Conservation (phyloP, 75 land plant genomes). For the Isoetes taiwanensis region DNA sequence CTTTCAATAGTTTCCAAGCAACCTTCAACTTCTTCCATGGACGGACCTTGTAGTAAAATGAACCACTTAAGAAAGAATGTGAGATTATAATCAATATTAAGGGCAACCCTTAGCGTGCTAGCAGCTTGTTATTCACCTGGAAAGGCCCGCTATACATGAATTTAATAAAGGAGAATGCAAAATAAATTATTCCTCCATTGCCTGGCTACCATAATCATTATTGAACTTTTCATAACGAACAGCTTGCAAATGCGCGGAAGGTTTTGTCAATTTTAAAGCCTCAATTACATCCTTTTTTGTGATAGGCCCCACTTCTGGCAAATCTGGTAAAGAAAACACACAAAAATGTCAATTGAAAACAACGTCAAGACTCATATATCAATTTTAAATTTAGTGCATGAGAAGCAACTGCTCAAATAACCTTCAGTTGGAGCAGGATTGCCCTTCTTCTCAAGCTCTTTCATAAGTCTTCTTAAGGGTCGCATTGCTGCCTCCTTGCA, state of each 20-base stretch:
- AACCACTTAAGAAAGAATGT: too few species aligned
- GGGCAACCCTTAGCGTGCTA: too few species aligned
- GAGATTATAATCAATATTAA: too few species aligned
- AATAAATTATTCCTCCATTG: too few species aligned
- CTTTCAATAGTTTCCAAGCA: too few species aligned
- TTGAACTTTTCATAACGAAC: conserved; percentile 83
- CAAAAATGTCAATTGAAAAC: background rate
- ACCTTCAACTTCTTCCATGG: too few species aligned
- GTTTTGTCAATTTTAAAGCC: conserved; percentile 80
- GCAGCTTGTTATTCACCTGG: too few species aligned
- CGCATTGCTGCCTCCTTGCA: conserved; percentile 99
- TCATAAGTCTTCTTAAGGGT: conserved; percentile 81
- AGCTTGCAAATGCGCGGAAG: conserved; percentile 86
- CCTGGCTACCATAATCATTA: conserved; percentile 81
- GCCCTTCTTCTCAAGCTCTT: conserved; percentile 42
- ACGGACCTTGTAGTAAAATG: too few species aligned
- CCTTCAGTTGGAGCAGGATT: conserved; percentile 41
- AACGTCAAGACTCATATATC: too few species aligned
- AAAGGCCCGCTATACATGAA: too few species aligned
- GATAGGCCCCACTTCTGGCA: conserved; percentile 75
- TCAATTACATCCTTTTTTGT: conserved; percentile 45
- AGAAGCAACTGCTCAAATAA: conserved; percentile 3
- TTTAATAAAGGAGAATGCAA: too few species aligned
- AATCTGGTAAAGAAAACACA: conserved; percentile 26
- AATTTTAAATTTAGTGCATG: too few species aligned